Conservation (phyloP, 768 basidiomycete genomes). For the Nidularia sp. region DNA sequence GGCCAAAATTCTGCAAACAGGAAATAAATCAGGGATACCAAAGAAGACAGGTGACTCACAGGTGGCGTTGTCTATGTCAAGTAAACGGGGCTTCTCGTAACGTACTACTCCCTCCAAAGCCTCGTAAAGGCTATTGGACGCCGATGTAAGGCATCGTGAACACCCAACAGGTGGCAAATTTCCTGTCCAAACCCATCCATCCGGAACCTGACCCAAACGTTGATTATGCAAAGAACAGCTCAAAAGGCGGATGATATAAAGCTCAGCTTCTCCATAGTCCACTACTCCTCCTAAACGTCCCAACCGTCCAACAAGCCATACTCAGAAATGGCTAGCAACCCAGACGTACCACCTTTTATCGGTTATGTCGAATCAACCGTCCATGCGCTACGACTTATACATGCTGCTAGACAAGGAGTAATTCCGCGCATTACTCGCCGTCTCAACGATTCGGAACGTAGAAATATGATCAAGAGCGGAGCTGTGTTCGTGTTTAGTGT, state of each 20-base stretch:
- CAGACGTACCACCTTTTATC: constrained; percentile 62
- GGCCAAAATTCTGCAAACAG: constrained; percentile 5
- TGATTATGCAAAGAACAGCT: constrained; percentile 33
- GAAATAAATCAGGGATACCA: constrained; percentile 1
- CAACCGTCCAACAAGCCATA: constrained; percentile 54
- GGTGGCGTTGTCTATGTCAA: constrained; percentile 37
- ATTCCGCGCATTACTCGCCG: constrained; percentile 82
- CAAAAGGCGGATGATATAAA: constrained; percentile 38
- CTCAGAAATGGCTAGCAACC: constrained; percentile 49
- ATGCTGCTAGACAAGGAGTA: constrained; percentile 74
- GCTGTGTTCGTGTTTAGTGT: constrained; percentile 89
- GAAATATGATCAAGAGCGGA: constrained; percentile 57
- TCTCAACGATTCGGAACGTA: constrained; percentile 77
- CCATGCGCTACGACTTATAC: constrained; percentile 79
- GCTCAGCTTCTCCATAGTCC: constrained; percentile 36
- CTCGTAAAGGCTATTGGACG: constrained; percentile 36
- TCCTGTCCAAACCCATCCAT: constrained; percentile 27
- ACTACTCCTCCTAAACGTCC: constrained; percentile 30
- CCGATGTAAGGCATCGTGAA: constrained; percentile 29
- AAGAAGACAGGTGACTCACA: constrained; percentile 31
- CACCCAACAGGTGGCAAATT: constrained; percentile 21
- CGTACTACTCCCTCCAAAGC: constrained; percentile 26
- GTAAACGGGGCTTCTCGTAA: constrained; percentile 34
- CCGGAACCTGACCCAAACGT: constrained; percentile 28
- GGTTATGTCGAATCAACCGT: constrained; percentile 81